Conservation (phyloP, 164 flowering plant species). For the Hamamelis virginiana region DNA sequence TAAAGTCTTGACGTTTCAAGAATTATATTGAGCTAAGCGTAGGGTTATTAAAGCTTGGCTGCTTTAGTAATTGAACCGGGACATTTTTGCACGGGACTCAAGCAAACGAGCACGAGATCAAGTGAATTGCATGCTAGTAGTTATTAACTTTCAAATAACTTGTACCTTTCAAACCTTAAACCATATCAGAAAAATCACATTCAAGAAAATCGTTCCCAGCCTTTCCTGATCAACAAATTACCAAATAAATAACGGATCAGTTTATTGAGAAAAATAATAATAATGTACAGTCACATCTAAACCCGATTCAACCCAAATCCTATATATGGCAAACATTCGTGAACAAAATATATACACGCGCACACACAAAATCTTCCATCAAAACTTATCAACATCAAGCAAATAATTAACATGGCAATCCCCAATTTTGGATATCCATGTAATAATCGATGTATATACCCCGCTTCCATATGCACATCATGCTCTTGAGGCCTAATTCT, state of each 20-base stretch:
- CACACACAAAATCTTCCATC: not conserved
- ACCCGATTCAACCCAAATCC: conserved; percentile 3
- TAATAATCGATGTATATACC: not conserved
- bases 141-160: no score
- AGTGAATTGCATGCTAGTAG: no score
- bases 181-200: no score
- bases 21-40: no score
- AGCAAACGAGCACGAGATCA: no score
- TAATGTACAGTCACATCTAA: conserved; percentile 1
- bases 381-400: conserved; percentile 6
- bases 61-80: no score
- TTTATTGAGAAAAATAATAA: conserved; percentile 2
- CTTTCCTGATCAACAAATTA: not conserved
- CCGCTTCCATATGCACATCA: not conserved
- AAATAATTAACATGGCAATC: conserved; percentile 4
- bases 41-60: no score
- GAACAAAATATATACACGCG: conserved; percentile 5
- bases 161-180: not conserved
- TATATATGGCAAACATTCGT: not conserved
- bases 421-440: not conserved
- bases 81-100: no score
- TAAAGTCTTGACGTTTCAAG: no score
- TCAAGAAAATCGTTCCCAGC: no score
- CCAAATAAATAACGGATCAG: not conserved
- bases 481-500: not conserved